These are phyloP conservation scores for Wickerhamia fluorescens DNA, from an alignment of 805 yeast genomes.

Conservation along the genomic window DNA sequence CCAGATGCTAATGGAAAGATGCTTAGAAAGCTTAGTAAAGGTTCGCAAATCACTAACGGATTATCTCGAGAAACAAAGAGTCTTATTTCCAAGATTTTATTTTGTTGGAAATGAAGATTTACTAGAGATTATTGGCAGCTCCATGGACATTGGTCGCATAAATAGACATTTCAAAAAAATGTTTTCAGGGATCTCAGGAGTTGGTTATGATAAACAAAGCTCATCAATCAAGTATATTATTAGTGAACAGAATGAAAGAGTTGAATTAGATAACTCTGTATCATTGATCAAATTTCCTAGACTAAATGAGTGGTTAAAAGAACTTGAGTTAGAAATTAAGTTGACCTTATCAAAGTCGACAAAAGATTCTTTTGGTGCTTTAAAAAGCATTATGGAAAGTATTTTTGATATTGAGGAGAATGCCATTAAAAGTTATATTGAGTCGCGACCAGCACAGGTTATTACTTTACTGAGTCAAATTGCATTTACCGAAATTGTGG, in stretches of 20 bases:
- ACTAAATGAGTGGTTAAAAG: constrained; percentile 56
- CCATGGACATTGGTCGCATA: constrained; percentile 37
- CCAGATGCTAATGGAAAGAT: constrained; percentile 37
- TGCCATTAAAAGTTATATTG: constrained; percentile 24
- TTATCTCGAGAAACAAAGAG: constrained; percentile 75
- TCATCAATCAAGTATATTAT: constrained; percentile 37
- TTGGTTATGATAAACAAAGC: constrained; percentile 28
- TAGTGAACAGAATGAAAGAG: constrained; percentile 62
- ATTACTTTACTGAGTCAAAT: constrained; percentile 49
- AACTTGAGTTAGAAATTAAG: constrained; percentile 49
- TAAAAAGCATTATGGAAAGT: not conserved
- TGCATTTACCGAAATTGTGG: constrained; percentile 43
- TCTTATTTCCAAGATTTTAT: constrained; percentile 70
- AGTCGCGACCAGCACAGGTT: constrained; percentile 48
- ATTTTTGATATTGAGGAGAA: constrained; percentile 3
- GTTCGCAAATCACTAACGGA: constrained; percentile 65
- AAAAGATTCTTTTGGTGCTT: constrained; percentile 17
- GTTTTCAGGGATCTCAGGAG: constrained; percentile 55
- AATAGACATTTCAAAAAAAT: constrained; percentile 61
- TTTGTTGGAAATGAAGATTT: constrained; percentile 89
- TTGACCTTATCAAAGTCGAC: constrained; percentile 37
- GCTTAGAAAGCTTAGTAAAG: constrained; percentile 48
- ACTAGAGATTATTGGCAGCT: constrained; percentile 71
- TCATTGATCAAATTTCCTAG: constrained; percentile 33
- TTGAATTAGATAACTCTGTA: constrained; percentile 39